A percentile compares a stretch with the other conserved stretches of the same genome.
Conservation (phyloP, 2,329 filamentous ascomycete genomes). For the Botrytis fabae region DNA sequence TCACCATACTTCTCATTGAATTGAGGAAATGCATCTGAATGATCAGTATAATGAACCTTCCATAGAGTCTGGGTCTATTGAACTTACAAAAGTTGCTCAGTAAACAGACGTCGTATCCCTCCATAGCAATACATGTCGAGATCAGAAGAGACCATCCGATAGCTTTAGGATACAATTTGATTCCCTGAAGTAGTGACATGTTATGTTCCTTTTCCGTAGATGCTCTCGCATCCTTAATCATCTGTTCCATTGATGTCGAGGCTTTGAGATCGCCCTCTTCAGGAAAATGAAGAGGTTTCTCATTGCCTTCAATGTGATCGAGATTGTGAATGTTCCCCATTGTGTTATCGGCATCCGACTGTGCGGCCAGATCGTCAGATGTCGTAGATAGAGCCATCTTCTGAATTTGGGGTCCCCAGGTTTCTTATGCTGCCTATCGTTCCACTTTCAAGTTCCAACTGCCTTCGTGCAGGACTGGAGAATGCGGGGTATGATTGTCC, state of each 20-base stretch:
- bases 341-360: background rate
- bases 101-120: slow-evolving; percentile 45
- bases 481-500: slow-evolving; percentile 23
- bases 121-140: slow-evolving; percentile 46
- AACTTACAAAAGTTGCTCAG: slow-evolving; percentile 42
- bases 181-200: slow-evolving; percentile 28
- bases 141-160: slow-evolving; percentile 42
- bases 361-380: slow-evolving; percentile 16
- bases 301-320: slow-evolving; percentile 5
- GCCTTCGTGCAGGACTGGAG: slow-evolving; percentile 16
- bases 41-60: slow-evolving; percentile 24
- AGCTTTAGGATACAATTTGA: slow-evolving; percentile 35
- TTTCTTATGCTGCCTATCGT: slow-evolving; percentile 21
- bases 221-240: slow-evolving; percentile 21
- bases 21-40: slow-evolving; percentile 42
- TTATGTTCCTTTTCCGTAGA: slow-evolving; percentile 24
- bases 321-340: slow-evolving; percentile 9
- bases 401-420: slow-evolving; percentile 20
- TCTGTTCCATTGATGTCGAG: slow-evolving; percentile 20
- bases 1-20: slow-evolving; percentile 41
- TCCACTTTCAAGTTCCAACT: slow-evolving; percentile 8
- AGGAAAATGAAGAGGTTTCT: slow-evolving; percentile 20
- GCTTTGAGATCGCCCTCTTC: slow-evolving; percentile 16
- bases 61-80: background rate
- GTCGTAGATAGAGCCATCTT: slow-evolving; percentile 18